Conservation (phyloP, 148 eudicot genomes). For the Mesembryanthemum crystallinum region DNA sequence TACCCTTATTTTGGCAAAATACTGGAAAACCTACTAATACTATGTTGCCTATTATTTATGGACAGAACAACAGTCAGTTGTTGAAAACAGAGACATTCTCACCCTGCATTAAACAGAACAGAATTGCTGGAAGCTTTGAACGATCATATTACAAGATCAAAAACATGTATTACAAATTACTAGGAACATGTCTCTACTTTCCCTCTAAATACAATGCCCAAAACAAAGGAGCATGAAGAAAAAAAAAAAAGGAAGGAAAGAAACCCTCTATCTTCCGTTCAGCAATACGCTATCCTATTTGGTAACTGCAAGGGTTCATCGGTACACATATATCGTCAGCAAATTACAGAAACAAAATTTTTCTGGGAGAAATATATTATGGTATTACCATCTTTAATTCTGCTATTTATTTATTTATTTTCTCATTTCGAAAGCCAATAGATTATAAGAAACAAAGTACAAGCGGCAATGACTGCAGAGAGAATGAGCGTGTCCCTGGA, state of each 20-base stretch:
- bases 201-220: neutral
- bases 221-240: neutral
- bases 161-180: neutral
- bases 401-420: neutral
- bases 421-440: conserved; percentile 84
- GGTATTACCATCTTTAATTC: neutral
- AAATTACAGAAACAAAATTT: conserved; percentile 30
- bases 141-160: conserved; percentile 1
- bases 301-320: conserved; percentile 4
- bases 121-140: no score
- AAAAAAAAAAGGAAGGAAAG: neutral
- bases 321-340: conserved; percentile 3
- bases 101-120: no score
- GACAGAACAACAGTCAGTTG: no score
- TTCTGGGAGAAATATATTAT: conserved; percentile 2
- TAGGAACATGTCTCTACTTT: neutral
- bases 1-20: no score
- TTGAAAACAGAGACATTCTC: no score
- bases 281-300: neutral
- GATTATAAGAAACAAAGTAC: conserved; percentile 79
- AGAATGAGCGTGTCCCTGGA: conserved; percentile 84
- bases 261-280: neutral
- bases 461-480: conserved; percentile 76
- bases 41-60: no score
- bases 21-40: no score